Evolutionary conservation across 371 early-diverging fungal genomes (phyloP).

Genomic region (Mucor irregularis): DNA sequence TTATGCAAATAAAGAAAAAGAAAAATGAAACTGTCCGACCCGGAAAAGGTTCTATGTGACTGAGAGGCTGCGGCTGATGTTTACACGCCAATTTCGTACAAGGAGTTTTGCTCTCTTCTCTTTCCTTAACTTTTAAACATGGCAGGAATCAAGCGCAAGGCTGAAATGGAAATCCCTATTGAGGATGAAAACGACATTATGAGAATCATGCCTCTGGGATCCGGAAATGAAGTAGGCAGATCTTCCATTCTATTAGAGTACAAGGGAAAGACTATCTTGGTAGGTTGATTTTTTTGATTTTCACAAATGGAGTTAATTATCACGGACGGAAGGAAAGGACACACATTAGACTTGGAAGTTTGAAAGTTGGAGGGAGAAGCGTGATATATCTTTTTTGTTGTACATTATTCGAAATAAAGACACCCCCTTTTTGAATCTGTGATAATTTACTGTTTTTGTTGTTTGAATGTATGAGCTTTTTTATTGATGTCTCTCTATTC

Average conservation of each 20-base stretch:
- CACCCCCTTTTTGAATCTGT: neutral
- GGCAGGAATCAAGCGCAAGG: slow-evolving; percentile 50
- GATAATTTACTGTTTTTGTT: slow-evolving; percentile 16
- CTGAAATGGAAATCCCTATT: slow-evolving; percentile 52
- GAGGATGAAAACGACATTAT: slow-evolving; percentile 71
- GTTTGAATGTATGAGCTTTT: neutral
- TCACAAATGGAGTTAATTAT: neutral
- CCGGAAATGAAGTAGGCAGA: slow-evolving; percentile 99
- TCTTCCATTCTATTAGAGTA: slow-evolving; percentile 96
- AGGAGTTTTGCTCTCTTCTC: neutral
- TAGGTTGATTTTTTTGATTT: slow-evolving; percentile 33
- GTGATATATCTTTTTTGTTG: neutral
- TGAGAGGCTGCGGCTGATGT: too few relatives aligned
- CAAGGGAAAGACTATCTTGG: slow-evolving; percentile 96
- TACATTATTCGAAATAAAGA: slow-evolving; percentile 6
- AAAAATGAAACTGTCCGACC: too few relatives aligned
- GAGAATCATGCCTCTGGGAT: slow-evolving; percentile 96
- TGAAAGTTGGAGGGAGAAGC: neutral
- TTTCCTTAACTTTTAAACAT: slow-evolving; percentile 17
- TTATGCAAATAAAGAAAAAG: too few relatives aligned
- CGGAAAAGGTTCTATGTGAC: too few relatives aligned
- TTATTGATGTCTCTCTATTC: slow-evolving; percentile 18
- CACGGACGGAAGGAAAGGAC: neutral
- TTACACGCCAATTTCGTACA: too few relatives aligned
- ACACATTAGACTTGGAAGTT: neutral